Conservation (phyloP, 768 basidiomycete species). For the Phylloporus sp. region DNA sequence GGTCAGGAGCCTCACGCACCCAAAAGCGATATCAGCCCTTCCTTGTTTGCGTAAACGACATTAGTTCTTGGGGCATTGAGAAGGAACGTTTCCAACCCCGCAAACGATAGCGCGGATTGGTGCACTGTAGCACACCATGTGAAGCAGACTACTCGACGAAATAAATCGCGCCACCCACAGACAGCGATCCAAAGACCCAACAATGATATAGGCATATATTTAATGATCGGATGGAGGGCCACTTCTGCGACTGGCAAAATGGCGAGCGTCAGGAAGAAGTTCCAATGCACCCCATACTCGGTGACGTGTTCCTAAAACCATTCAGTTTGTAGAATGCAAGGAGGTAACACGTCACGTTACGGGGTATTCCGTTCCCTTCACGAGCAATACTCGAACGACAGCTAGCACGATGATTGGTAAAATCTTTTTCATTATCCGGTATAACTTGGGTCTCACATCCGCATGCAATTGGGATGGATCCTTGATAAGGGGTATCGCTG, state of each 20-base stretch:
- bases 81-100: conserved; percentile 58
- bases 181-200: conserved; percentile 59
- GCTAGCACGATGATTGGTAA: conserved; percentile 71
- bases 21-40: conserved; percentile 77
- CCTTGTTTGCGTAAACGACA: conserved; percentile 80
- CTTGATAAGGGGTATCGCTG: conserved; percentile 76
- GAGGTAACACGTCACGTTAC: conserved; percentile 40
- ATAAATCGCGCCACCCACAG: conserved; percentile 35
- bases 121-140: conserved; percentile 48
- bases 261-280: conserved; percentile 94
- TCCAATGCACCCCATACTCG: conserved; percentile 98
- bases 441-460: conserved; percentile 48
- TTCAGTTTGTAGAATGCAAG: not conserved
- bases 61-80: conserved; percentile 58
- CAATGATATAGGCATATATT: conserved; percentile 50
- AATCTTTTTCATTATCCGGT: conserved; percentile 48
- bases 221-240: conserved; percentile 61
- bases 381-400: conserved; percentile 69
- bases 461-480: conserved; percentile 49
- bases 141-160: not conserved
- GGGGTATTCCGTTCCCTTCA: conserved; percentile 93
- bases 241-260: conserved; percentile 71
- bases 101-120: conserved; percentile 54
- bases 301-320: conserved; percentile 79
- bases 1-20: conserved; percentile 38